These are phyloP conservation scores for Coniochaeta prunicola DNA, from an alignment of 2,329 filamentous ascomycete genomes.

Conservation along the genomic window DNA sequence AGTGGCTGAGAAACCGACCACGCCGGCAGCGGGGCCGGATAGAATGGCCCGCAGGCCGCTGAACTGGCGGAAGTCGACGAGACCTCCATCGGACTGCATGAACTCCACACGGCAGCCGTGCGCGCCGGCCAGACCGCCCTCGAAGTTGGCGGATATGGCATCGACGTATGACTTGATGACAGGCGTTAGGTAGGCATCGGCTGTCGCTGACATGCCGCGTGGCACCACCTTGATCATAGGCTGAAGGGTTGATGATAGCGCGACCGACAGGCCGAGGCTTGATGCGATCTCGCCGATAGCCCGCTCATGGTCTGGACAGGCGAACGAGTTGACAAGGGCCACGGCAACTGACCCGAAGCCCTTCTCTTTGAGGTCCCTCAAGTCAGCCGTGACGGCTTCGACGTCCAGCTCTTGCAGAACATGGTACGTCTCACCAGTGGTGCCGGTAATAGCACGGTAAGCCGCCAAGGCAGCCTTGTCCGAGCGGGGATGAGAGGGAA, in stretches of 20 bases:
- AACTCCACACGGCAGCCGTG: conserved; percentile 63
- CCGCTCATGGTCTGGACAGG: conserved; percentile 60
- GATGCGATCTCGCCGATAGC: conserved; percentile 57
- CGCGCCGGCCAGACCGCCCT: conserved; percentile 59
- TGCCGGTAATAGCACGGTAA: not conserved
- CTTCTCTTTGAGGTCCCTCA: not conserved
- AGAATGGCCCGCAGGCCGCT: conserved; percentile 4
- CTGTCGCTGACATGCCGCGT: conserved; percentile 60
- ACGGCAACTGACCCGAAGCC: conserved; percentile 15
- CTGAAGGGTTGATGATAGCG: conserved; percentile 60
- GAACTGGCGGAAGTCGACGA: conserved; percentile 4
- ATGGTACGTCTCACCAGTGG: not conserved
- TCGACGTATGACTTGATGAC: conserved; percentile 64
- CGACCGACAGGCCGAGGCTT: conserved; percentile 61
- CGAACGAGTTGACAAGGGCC: conserved; percentile 59
- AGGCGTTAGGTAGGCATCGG: conserved; percentile 64
- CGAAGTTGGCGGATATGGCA: conserved; percentile 58
- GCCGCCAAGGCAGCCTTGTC: conserved; percentile 36
- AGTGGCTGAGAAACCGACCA: conserved; percentile 66
- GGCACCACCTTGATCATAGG: conserved; percentile 69
- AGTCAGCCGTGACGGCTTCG: not conserved
- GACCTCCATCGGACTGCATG: conserved; percentile 56
- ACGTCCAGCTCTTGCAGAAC: conserved; percentile 1
- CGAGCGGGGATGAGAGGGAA: not conserved
- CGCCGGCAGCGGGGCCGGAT: conserved; percentile 30